phyloP scores from a whole-genome alignment of 2,329 filamentous ascomycete genomes.

The Sclerotinia minor region DNA sequence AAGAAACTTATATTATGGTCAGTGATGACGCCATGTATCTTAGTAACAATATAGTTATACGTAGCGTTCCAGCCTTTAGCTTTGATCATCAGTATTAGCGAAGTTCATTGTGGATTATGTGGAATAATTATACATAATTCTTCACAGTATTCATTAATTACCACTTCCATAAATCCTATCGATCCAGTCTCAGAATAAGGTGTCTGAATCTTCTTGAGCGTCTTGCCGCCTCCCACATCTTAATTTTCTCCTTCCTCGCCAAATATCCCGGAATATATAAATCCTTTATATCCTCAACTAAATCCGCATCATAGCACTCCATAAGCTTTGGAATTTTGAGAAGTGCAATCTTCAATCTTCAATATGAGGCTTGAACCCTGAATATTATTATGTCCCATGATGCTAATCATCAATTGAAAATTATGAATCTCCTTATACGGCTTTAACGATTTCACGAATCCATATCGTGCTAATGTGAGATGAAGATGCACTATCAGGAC shows the following conservation, averaged over 20 bases:
- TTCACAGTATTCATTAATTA: no score
- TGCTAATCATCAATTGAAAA: slow-evolving; percentile 10
- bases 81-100: no score
- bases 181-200: neutral
- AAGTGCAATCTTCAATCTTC: neutral
- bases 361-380: neutral
- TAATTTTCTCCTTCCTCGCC: neutral
- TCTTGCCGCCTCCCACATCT: fast-evolving
- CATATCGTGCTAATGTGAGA: neutral
- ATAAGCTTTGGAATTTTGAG: neutral
- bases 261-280: neutral
- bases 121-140: no score
- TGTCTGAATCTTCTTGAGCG: neutral
- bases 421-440: neutral
- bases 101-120: no score
- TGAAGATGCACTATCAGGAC: neutral
- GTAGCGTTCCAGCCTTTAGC: no score
- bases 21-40: no score
- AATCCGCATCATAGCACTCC: neutral
- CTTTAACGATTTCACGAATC: neutral
- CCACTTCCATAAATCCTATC: no score
- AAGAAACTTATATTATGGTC: no score
- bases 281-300: neutral
- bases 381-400: neutral
- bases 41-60: no score